Conservation (phyloP, 345 rosid genomes). For the Durio zibethinus region DNA sequence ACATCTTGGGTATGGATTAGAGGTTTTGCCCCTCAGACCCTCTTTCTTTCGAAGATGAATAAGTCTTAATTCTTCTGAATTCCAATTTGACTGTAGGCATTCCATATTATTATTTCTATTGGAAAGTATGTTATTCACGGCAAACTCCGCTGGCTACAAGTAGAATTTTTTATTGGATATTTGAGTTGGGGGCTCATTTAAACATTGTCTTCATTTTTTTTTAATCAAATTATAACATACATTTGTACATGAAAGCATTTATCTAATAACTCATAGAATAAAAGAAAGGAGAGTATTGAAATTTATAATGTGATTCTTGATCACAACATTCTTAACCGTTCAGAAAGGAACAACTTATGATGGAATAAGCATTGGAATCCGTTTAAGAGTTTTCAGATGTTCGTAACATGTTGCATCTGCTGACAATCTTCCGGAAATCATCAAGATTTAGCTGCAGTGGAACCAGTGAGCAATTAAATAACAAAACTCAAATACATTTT, state of each 20-base stretch:
- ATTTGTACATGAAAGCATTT: not conserved
- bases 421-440: constrained; percentile 58
- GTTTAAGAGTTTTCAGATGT: constrained; percentile 24
- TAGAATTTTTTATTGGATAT: too few species aligned
- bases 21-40: not conserved
- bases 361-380: not conserved
- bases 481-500: not conserved
- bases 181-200: not conserved
- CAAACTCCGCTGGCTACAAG: too few species aligned
- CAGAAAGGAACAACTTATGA: not conserved
- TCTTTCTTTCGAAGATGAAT: too few species aligned
- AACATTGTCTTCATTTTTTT: not conserved
- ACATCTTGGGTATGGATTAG: not conserved
- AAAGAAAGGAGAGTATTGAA: not conserved
- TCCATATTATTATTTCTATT: too few species aligned
- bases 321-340: not conserved
- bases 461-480: not conserved
- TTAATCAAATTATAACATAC: not conserved
- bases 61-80: too few species aligned
- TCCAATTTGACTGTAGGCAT: too few species aligned
- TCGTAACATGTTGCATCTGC: constrained; percentile 57
- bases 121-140: too few species aligned
- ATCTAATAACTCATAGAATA: not conserved
- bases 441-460: constrained; percentile 60
- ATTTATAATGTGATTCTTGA: not conserved